Conservation (phyloP, 495 filamentous ascomycete species). For the Aspergillus conjunctus region DNA sequence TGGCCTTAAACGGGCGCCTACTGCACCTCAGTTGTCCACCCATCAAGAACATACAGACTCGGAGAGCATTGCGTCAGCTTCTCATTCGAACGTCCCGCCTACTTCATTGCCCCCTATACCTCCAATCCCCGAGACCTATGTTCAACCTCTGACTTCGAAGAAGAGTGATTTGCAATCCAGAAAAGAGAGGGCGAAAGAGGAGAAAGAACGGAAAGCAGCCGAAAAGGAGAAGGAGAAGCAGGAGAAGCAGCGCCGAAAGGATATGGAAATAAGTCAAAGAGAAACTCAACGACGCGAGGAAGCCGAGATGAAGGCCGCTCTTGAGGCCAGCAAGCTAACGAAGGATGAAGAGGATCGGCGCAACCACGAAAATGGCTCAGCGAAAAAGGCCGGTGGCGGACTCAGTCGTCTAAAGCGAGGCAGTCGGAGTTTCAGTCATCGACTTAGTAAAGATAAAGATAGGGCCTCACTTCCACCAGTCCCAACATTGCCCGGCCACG, state of each 20-base stretch:
- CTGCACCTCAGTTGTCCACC: constrained; percentile 55
- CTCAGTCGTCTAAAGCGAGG: constrained; percentile 56
- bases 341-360: constrained; percentile 54
- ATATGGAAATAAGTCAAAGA: constrained; percentile 53
- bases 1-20: constrained; percentile 60
- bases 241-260: constrained; percentile 67
- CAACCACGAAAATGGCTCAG: constrained; percentile 33
- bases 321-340: constrained; percentile 57
- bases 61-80: constrained; percentile 17
- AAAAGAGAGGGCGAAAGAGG: constrained; percentile 55
- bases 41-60: constrained; percentile 37
- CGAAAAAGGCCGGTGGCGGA: constrained; percentile 41
- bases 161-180: constrained; percentile 50
- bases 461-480: constrained; percentile 37
- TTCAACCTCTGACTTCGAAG: constrained; percentile 35
- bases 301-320: constrained; percentile 58
- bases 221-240: constrained; percentile 70
- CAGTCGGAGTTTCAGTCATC: constrained; percentile 63
- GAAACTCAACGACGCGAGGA: constrained; percentile 57
- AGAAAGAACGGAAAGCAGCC: constrained; percentile 66
- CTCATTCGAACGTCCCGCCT: constrained; percentile 20
- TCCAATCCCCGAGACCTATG: constrained; percentile 40
- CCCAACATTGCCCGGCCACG: constrained; percentile 20
- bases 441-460: constrained; percentile 42
- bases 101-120: constrained; percentile 36